A percentile compares a stretch with the other conserved stretches of the same genome.
Conservation (phyloP, 1,284 basidiomycete genomes). For the Fomitopsis pinicola region DNA sequence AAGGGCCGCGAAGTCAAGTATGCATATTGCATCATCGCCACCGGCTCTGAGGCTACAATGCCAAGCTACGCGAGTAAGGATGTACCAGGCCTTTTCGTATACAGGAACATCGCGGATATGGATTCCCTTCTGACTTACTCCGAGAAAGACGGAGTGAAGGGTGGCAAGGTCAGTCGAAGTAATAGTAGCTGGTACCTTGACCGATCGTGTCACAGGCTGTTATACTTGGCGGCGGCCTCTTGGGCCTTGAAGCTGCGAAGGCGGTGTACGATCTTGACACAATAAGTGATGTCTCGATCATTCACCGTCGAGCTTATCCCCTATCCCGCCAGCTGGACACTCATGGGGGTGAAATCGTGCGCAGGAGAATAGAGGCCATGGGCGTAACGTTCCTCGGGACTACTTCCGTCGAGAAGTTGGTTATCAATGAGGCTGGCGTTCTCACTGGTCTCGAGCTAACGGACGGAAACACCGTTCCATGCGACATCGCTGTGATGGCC, state of each 20-base stretch:
- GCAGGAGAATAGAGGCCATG: constrained; percentile 61
- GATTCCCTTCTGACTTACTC: constrained; percentile 59
- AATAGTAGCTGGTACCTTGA: neutral
- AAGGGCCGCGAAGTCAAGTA: constrained; percentile 49
- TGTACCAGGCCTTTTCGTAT: constrained; percentile 61
- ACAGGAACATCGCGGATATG: constrained; percentile 68
- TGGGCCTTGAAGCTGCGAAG: constrained; percentile 75
- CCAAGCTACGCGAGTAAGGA: constrained; percentile 55
- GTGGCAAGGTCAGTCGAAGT: constrained; percentile 5
- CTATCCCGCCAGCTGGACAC: constrained; percentile 71
- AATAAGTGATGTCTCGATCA: constrained; percentile 44
- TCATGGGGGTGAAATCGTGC: constrained; percentile 66
- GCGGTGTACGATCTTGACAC: constrained; percentile 59
- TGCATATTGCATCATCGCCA: constrained; percentile 65
- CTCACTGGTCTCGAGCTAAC: constrained; percentile 48
- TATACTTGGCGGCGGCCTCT: constrained; percentile 70
- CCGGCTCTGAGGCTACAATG: constrained; percentile 66
- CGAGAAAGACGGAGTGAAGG: constrained; percentile 37
- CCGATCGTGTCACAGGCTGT: constrained; percentile 32
- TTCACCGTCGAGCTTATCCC: constrained; percentile 60
- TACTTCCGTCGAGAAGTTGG: constrained; percentile 39
- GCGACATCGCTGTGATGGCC: constrained; percentile 58
- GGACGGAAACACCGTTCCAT: constrained; percentile 39
- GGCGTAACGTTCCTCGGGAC: constrained; percentile 60
- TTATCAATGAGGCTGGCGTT: constrained; percentile 33